Evolutionary conservation across 768 basidiomycete species (phyloP).

Genomic region (Psilocybe cubensis): DNA sequence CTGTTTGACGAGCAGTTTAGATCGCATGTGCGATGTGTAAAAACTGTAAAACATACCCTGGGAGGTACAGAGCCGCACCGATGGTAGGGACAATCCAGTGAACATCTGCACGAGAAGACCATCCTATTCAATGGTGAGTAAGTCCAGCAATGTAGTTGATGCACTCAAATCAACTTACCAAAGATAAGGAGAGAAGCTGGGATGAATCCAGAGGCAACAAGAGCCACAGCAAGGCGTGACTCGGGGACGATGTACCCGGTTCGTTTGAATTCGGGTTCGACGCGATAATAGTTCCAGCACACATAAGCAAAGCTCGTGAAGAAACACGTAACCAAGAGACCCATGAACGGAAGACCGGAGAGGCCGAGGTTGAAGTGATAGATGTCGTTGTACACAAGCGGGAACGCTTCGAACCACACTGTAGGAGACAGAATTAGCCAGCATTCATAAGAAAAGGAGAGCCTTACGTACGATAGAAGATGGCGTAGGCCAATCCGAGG

Average conservation of each 20-base stretch:
- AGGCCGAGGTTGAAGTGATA: constrained; percentile 5
- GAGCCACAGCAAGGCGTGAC: neutral
- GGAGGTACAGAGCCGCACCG: constrained; percentile 3
- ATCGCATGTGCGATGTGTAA: neutral
- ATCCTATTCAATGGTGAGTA: neutral
- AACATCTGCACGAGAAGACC: neutral
- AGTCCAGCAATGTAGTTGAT: neutral
- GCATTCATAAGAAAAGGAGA: no score
- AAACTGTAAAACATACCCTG: neutral
- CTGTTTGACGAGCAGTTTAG: neutral
- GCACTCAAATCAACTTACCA: neutral
- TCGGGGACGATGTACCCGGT: neutral
- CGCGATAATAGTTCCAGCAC: neutral
- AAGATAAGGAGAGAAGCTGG: constrained; percentile 2
- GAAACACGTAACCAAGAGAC: neutral
- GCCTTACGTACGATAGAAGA: neutral
- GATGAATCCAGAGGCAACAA: neutral
- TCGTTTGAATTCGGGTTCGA: neutral
- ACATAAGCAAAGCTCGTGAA: neutral
- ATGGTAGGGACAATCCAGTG: constrained; percentile 6
- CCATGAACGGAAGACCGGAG: constrained; percentile 2
- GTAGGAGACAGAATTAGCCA: neutral
- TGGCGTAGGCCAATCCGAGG: neutral
- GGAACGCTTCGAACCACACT: constrained; percentile 9
- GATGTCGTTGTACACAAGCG: neutral